Evolutionary conservation across 805 yeast genomes (phyloP).

Genomic region (Nakazawaea anatomiae): DNA sequence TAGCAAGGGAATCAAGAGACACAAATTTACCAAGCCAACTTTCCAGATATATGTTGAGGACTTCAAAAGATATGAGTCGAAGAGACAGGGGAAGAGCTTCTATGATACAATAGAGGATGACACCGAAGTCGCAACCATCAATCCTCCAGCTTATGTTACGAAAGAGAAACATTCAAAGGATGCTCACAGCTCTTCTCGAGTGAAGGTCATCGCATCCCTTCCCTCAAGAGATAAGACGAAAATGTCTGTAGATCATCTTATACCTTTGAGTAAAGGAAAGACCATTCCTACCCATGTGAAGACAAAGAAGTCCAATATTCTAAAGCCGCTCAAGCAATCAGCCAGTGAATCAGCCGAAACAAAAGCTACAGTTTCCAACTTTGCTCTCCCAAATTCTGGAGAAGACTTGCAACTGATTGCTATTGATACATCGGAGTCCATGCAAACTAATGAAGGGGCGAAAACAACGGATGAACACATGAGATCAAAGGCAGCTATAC

Average conservation of each 20-base stretch:
- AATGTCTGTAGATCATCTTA: not conserved
- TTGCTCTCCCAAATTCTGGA: too few species aligned
- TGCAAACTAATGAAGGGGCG: too few species aligned
- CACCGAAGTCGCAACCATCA: not conserved
- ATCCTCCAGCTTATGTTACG: not conserved
- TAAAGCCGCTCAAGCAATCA: too few species aligned
- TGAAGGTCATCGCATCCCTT: too few species aligned
- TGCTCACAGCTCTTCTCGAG: too few species aligned
- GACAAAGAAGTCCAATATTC: not conserved
- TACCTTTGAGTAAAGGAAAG: constrained; percentile 13
- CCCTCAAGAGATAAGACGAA: not conserved
- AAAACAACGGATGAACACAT: too few species aligned
- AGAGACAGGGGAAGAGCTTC: constrained; percentile 17
- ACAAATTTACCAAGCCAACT: constrained; percentile 23
- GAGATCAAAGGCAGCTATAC: too few species aligned
- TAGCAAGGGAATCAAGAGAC: constrained; percentile 19
- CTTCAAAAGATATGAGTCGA: constrained; percentile 19
- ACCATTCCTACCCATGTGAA: not conserved
- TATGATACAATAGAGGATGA: constrained; percentile 20
- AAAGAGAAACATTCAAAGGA: too few species aligned
- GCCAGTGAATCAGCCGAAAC: too few species aligned
- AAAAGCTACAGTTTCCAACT: too few species aligned
- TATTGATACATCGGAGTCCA: too few species aligned
- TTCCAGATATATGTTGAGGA: constrained; percentile 23
- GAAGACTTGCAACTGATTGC: too few species aligned